phyloP scores from a whole-genome alignment of 2,329 filamentous ascomycete genomes.

The Diplocarpon rosae region DNA sequence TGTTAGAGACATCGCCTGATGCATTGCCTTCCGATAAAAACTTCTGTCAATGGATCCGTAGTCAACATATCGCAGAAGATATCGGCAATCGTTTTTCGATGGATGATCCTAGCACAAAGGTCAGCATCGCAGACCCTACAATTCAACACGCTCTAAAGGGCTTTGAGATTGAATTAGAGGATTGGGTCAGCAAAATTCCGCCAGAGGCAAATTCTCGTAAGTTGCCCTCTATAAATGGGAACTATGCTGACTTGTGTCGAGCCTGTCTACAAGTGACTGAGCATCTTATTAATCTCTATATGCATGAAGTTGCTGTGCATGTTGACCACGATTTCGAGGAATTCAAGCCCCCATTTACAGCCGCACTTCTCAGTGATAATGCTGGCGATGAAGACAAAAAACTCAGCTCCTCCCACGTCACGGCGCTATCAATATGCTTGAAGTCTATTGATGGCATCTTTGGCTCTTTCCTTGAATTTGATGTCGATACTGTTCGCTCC shows the following conservation, averaged over 20 bases:
- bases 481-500: constrained; percentile 35
- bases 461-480: constrained; percentile 39
- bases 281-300: constrained; percentile 42
- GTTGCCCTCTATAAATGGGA: constrained; percentile 6
- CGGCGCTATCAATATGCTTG: constrained; percentile 41
- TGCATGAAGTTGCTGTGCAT: constrained; percentile 49
- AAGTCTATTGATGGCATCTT: constrained; percentile 42
- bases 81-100: constrained; percentile 45
- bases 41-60: constrained; percentile 32
- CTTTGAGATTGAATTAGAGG: constrained; percentile 41
- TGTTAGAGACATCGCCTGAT: constrained; percentile 32
- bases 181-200: constrained; percentile 34
- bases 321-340: constrained; percentile 44
- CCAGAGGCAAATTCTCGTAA: constrained; percentile 27
- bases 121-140: constrained; percentile 42
- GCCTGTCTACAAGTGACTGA: constrained; percentile 40
- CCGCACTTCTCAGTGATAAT: constrained; percentile 15
- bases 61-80: constrained; percentile 42
- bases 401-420: constrained; percentile 33
- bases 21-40: constrained; percentile 31
- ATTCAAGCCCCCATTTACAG: constrained; percentile 31
- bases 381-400: constrained; percentile 8
- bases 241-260: constrained; percentile 19
- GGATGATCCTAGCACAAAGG: constrained; percentile 30
- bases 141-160: constrained; percentile 43